These are phyloP conservation scores for Plantago elongata DNA, from an alignment of 257 asterid species.

Conservation along the genomic window DNA sequence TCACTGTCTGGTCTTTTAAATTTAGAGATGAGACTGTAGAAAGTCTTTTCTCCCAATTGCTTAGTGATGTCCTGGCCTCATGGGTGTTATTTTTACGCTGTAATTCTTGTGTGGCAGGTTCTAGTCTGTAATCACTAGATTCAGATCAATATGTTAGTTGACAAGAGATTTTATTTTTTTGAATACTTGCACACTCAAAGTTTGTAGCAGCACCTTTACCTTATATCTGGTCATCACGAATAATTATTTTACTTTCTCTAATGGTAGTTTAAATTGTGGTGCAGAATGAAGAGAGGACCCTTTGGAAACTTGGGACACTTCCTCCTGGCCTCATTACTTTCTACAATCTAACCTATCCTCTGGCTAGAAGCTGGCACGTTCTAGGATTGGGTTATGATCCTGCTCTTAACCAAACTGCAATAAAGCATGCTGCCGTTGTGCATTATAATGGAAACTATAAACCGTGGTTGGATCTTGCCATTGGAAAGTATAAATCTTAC, in stretches of 20 bases:
- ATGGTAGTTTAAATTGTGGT: conserved; percentile 13
- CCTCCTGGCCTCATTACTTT: conserved; percentile 94
- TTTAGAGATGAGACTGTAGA: too few relatives aligned
- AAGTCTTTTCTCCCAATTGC: too few relatives aligned
- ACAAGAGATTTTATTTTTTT: too few relatives aligned
- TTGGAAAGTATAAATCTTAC: conserved; percentile 71
- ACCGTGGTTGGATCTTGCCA: conserved; percentile 98
- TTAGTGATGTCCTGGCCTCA: too few relatives aligned
- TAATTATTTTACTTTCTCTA: conserved; percentile 10
- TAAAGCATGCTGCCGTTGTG: conserved; percentile 81
- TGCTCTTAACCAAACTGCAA: conserved; percentile 77
- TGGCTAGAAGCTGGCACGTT: conserved; percentile 89
- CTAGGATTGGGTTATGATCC: conserved; percentile 97
- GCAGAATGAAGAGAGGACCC: conserved; percentile 90
- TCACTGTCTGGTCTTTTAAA: too few relatives aligned
- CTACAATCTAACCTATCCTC: conserved; percentile 80
- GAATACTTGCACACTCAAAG: neutral
- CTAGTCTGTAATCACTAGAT: too few relatives aligned
- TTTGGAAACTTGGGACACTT: conserved; percentile 94
- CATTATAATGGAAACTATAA: conserved; percentile 94
- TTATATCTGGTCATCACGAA: neutral
- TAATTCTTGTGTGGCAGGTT: too few relatives aligned
- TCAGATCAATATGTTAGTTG: too few relatives aligned
- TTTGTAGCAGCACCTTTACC: neutral
- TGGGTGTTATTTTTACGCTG: too few relatives aligned